Base-by-base conservation (phyloP, 1,139 yeast genomes). In the Pichia sp. region DNA sequence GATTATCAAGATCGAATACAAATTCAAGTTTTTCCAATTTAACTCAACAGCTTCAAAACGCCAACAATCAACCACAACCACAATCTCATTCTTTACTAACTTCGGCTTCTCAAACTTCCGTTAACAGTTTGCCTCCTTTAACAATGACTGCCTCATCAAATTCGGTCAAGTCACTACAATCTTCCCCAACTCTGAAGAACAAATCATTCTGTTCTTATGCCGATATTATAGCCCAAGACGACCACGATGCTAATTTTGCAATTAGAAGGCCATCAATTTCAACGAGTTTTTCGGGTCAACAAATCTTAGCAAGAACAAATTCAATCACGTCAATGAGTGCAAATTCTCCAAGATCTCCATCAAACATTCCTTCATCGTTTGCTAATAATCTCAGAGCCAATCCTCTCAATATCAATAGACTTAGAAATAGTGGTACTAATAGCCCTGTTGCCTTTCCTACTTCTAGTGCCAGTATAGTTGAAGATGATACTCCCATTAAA, bases 181-280 rank as follows among this genome's bases (percentile, higher is more conserved):
- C 63, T 1, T 40, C 60, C n/a, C 63, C 79, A 68, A 27, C 51
- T 32, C 29, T 57, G 27, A 56, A 71, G 64, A 61, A 71, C 66
- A 66, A 72, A 50, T 80, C 82, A n/a, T 85, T 85, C 63, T 84
- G 80, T 61, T 82, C 90, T 5, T 86, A 83, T 63, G 95, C 92
- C 5, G 95, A 86, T 58, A 76, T 86, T 74, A 74, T 85, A 53
- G 76, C 71, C 56, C 79, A 75, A 59, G 89, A 83, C 61, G 85
- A 72, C 62, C 66, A 54, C 44, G 70, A 56, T 50, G 58, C 56
- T 20, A 58, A 50, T 37, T 55, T 55, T 39, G 58, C 57, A 36
- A 69, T 68, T 52, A 74, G 82, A 61, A 73, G 86, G 63, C 87
- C 87, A 23, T 72, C 82, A 6, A 63, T 74, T 3, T 63, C 70